A percentile compares a stretch with the other conserved stretches of the same genome.
Evolutionary conservation across 2,329 filamentous ascomycete genomes (phyloP).

Genomic region (Fusarium nurragi): DNA sequence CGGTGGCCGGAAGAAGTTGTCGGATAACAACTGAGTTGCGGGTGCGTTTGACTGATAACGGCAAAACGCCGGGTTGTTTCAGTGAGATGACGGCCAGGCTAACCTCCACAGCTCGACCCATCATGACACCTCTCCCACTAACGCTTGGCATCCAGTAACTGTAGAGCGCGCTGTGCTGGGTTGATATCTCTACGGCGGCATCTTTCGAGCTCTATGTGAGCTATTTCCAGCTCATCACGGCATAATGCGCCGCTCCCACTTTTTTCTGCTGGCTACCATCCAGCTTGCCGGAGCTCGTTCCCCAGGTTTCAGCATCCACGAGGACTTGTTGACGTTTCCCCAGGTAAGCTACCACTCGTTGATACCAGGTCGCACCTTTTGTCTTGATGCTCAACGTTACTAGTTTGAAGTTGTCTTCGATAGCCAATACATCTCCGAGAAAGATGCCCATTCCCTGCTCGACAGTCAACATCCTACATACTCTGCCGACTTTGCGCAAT

Average conservation of each 20-base stretch:
- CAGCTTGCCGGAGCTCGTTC: constrained; percentile 61
- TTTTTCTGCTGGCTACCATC: constrained; percentile 56
- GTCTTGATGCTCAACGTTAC: constrained; percentile 18
- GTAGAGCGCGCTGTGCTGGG: constrained; percentile 6
- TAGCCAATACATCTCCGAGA: constrained; percentile 75
- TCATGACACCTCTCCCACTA: constrained; percentile 48
- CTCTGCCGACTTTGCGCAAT: constrained; percentile 53
- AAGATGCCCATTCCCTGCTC: constrained; percentile 72
- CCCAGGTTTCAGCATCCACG: constrained; percentile 81
- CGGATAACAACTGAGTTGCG: not conserved
- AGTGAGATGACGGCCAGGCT: constrained; percentile 15
- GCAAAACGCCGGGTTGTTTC: constrained; percentile 38
- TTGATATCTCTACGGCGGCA: constrained; percentile 21
- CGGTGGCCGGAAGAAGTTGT: constrained; percentile 4
- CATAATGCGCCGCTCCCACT: constrained; percentile 61
- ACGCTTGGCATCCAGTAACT: constrained; percentile 23
- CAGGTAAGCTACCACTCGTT: constrained; percentile 66
- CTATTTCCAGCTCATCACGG: constrained; percentile 35
- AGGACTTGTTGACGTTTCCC: constrained; percentile 86
- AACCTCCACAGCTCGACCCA: constrained; percentile 39
- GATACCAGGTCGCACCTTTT: not conserved
- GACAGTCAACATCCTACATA: constrained; percentile 53
- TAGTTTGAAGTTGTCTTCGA: constrained; percentile 85
- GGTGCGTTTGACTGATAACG: constrained; percentile 26
- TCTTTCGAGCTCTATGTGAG: constrained; percentile 45